Evolutionary conservation across 306 rosid genomes (phyloP).

Genomic region (Hippophae gyantsensis): DNA sequence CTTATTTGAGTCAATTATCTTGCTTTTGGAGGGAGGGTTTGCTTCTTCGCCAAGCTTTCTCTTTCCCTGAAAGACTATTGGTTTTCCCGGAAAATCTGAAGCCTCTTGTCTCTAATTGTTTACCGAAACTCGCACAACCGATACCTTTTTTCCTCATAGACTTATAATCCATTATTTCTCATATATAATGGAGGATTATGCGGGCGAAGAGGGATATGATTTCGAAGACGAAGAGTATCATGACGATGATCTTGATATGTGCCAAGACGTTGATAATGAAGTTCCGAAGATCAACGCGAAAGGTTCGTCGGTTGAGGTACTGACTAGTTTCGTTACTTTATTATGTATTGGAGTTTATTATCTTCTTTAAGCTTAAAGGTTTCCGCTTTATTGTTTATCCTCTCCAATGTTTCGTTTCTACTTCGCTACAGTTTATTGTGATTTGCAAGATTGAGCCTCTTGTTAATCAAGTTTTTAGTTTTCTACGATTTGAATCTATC

Average conservation of each 20-base stretch:
- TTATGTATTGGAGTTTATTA: not conserved
- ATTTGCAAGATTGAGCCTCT: too few species aligned
- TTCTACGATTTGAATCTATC: too few species aligned
- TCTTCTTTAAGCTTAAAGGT: not conserved
- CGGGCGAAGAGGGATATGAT: slow-evolving; percentile 2
- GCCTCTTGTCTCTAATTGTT: not conserved
- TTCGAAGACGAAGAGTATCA: slow-evolving; percentile 2
- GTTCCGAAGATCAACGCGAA: not conserved
- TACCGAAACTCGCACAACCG: not conserved
- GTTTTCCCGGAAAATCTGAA: not conserved
- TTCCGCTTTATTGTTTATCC: not conserved
- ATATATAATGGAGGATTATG: slow-evolving; percentile 14
- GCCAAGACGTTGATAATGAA: not conserved
- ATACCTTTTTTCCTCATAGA: not conserved
- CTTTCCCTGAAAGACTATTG: not conserved
- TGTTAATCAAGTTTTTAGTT: too few species aligned
- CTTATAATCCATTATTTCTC: not conserved
- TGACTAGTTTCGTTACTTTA: not conserved
- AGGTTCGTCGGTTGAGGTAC: slow-evolving; percentile 15
- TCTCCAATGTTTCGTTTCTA: too few species aligned
- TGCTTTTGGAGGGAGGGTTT: not conserved
- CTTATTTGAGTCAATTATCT: not conserved
- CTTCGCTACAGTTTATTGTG: too few species aligned
- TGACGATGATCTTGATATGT: slow-evolving; percentile 10
- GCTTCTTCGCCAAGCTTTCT: slow-evolving; percentile 12